phyloP scores from a whole-genome alignment of 2,329 filamentous ascomycete species.

The Fusarium sp. region DNA sequence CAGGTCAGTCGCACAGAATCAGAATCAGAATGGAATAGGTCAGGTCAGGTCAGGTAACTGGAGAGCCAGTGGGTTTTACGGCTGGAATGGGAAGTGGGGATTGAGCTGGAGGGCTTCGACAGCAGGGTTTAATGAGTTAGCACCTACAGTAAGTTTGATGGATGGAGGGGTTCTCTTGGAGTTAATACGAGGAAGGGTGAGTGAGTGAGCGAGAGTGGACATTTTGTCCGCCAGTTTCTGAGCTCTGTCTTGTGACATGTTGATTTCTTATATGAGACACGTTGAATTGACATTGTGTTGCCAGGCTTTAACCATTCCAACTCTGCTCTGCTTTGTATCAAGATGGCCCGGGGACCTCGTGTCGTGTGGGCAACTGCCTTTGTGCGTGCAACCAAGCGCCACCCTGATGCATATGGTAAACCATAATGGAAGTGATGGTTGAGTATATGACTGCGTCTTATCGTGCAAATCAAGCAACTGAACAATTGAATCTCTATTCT shows the following conservation, averaged over 20 bases:
- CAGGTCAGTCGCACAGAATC: conserved; percentile 40
- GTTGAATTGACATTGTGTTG: conserved; percentile 13
- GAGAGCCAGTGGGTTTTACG: conserved; percentile 42
- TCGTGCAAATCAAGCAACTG: background rate
- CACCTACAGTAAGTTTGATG: conserved; percentile 5
- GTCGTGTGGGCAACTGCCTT: conserved; percentile 38
- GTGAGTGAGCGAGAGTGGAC: background rate
- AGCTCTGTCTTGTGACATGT: background rate
- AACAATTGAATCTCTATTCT: background rate
- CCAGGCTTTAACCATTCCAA: conserved; percentile 13
- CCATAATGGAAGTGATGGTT: background rate
- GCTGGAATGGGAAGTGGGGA: conserved; percentile 41
- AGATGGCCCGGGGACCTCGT: conserved; percentile 8
- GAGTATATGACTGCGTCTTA: background rate
- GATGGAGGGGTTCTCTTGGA: conserved; percentile 19
- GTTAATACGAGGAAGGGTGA: background rate
- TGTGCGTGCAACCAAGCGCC: conserved; percentile 36
- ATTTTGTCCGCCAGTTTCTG: background rate
- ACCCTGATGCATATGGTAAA: conserved; percentile 22
- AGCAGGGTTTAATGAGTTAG: conserved; percentile 36
- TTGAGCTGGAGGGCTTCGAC: conserved; percentile 43
- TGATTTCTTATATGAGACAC: background rate
- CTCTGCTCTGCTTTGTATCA: background rate
- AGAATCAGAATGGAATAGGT: conserved; percentile 30
- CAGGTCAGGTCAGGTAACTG: conserved; percentile 6